These are phyloP conservation scores for Trametes punicea DNA, from an alignment of 768 basidiomycete genomes.

Conservation along the genomic window DNA sequence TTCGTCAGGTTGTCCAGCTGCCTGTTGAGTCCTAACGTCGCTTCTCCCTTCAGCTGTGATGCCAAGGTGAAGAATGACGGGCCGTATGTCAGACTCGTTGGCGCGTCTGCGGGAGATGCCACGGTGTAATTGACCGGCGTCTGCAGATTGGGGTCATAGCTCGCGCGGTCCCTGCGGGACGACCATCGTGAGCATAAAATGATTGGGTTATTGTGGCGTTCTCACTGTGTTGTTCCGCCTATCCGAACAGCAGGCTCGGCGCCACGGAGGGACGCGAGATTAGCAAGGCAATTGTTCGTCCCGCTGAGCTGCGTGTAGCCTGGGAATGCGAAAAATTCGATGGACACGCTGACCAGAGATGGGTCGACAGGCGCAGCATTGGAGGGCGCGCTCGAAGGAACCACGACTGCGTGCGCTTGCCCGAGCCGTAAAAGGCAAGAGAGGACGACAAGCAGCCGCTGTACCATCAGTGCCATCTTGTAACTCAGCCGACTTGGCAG, in stretches of 20 bases:
- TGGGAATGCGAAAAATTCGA: conserved; percentile 41
- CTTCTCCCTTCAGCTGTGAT: conserved; percentile 30
- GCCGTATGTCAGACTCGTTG: conserved; percentile 31
- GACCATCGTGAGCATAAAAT: not conserved
- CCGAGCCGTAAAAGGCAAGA: not conserved
- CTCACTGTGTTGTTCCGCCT: conserved; percentile 39
- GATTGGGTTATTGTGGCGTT: not conserved
- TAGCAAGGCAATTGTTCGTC: conserved; percentile 34
- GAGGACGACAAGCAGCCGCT: not conserved
- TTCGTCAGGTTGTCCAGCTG: conserved; percentile 37
- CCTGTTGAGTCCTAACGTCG: conserved; percentile 38
- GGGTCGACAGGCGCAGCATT: conserved; percentile 29
- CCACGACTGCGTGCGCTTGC: conserved; percentile 1
- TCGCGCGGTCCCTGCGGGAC: conserved; percentile 36
- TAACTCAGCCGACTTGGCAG: not conserved
- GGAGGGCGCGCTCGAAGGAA: conserved; percentile 30
- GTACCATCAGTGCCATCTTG: no score
- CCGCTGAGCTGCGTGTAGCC: conserved; percentile 32
- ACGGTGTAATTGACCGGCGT: conserved; percentile 38
- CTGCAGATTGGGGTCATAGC: conserved; percentile 31
- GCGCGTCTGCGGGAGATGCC: conserved; percentile 34
- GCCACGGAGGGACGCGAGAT: conserved; percentile 32
- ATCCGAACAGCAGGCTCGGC: conserved; percentile 35
- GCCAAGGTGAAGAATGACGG: conserved; percentile 32
- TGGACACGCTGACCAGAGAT: conserved; percentile 33